phyloP scores from a whole-genome alignment of 345 rosid genomes.

The Brassica cretica region DNA sequence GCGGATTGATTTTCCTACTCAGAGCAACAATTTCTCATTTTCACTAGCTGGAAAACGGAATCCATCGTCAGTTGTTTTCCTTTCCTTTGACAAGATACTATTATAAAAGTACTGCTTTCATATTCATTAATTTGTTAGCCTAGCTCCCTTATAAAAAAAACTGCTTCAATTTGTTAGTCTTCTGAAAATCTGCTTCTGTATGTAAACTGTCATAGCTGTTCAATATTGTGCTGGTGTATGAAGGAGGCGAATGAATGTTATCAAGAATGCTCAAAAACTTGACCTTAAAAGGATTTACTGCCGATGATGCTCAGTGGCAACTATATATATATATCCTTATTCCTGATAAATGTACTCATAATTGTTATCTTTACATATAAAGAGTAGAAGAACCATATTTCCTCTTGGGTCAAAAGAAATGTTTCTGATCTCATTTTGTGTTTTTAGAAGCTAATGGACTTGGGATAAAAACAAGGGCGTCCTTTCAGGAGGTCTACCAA shows the following conservation, averaged over 20 bases:
- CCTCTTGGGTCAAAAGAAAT: conserved; percentile 4
- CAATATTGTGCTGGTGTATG: neutral
- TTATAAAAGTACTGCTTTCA: no score
- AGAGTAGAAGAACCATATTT: conserved; percentile 10
- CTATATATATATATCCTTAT: neutral
- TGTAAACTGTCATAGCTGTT: neutral
- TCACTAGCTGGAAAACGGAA: conserved; percentile 39
- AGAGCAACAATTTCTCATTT: conserved; percentile 78
- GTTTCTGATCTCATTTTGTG: neutral
- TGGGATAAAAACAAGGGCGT: no score
- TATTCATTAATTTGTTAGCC: no score
- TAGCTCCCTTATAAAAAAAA: no score
- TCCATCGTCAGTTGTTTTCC: no score
- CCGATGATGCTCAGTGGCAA: neutral
- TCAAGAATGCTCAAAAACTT: conserved; percentile 3
- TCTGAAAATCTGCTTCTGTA: no score
- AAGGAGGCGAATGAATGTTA: neutral
- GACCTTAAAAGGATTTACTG: neutral
- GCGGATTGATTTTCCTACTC: conserved; percentile 85
- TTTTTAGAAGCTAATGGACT: no score
- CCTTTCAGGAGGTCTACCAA: no score
- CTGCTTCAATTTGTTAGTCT: no score
- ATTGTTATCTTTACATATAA: neutral
- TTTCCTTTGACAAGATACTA: no score
- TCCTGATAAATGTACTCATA: no score